Evolutionary conservation across 1,139 yeast genomes (phyloP).

Genomic region (Hanseniaspora uvarum): DNA sequence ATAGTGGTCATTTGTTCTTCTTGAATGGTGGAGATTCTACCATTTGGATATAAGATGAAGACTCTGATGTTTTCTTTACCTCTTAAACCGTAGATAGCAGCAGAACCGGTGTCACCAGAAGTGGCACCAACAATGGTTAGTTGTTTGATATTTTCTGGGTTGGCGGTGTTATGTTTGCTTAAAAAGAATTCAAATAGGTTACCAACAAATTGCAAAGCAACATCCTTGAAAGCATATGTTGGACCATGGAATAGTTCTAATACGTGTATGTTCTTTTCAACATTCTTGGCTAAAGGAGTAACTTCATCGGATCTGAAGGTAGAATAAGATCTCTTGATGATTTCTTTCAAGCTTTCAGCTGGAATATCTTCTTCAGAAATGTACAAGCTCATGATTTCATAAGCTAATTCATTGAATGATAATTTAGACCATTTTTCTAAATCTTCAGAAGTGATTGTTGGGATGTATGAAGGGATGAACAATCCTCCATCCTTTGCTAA

Average conservation of each 20-base stretch:
- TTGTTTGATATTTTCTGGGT: conserved; percentile 56
- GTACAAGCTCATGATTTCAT: conserved; percentile 71
- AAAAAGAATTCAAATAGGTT: conserved; percentile 88
- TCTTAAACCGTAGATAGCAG: conserved; percentile 94
- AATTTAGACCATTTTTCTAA: conserved; percentile 60
- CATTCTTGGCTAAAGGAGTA: conserved; percentile 64
- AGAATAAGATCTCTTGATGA: conserved; percentile 66
- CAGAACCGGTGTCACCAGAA: conserved; percentile 97
- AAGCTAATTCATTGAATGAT: conserved; percentile 76
- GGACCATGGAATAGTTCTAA: conserved; percentile 97
- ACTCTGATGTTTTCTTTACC: conserved; percentile 95
- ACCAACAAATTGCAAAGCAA: conserved; percentile 95
- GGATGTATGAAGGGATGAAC: conserved; percentile 76
- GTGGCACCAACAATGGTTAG: conserved; percentile 98
- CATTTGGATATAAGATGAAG: conserved; percentile 90
- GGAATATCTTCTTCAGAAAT: conserved; percentile 63
- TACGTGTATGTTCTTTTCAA: conserved; percentile 52
- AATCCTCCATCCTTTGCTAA: conserved; percentile 94
- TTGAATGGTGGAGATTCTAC: conserved; percentile 93
- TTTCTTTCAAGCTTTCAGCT: conserved; percentile 48
- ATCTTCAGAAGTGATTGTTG: conserved; percentile 52
- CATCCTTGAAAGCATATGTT: conserved; percentile 96
- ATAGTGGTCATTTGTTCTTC: conserved; percentile 99
- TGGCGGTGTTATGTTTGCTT: conserved; percentile 59
- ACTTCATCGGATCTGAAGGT: conserved; percentile 79